These are phyloP conservation scores for Abrus precatorius DNA, from an alignment of 306 rosid species.

Conservation along the genomic window DNA sequence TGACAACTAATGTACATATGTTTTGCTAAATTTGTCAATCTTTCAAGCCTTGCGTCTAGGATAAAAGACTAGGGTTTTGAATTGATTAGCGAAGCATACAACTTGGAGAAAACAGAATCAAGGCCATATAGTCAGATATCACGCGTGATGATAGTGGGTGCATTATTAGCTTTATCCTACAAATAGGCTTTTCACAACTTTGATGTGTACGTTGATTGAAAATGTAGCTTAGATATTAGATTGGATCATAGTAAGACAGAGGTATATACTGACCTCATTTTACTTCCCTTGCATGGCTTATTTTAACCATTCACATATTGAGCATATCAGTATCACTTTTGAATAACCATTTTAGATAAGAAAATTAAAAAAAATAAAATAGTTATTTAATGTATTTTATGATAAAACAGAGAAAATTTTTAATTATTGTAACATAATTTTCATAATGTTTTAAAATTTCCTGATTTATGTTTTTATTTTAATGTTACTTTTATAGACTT, in stretches of 20 bases:
- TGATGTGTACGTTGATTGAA: background rate
- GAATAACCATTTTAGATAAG: too few species aligned
- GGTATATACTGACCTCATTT: too few species aligned
- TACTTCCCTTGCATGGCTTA: too few species aligned
- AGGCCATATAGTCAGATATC: constrained; percentile 15
- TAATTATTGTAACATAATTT: too few species aligned
- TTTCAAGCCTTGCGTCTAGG: background rate
- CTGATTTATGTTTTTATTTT: too few species aligned
- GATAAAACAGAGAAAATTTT: too few species aligned
- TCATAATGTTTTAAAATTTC: too few species aligned
- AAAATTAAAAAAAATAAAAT: too few species aligned
- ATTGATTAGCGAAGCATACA: background rate
- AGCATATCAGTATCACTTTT: too few species aligned
- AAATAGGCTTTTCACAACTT: constrained; percentile 39
- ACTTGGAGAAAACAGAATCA: constrained; percentile 23
- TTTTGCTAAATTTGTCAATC: constrained; percentile 25
- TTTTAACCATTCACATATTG: too few species aligned
- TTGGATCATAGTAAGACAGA: background rate
- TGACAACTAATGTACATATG: constrained; percentile 39
- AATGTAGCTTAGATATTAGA: background rate
- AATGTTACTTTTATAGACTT: too few species aligned
- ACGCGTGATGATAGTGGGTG: constrained; percentile 41
- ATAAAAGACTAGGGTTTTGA: constrained; percentile 40
- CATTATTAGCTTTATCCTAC: constrained; percentile 25
- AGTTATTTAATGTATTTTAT: too few species aligned